phyloP scores from a whole-genome alignment of 768 basidiomycete species.

The Tulasnella sp. region DNA sequence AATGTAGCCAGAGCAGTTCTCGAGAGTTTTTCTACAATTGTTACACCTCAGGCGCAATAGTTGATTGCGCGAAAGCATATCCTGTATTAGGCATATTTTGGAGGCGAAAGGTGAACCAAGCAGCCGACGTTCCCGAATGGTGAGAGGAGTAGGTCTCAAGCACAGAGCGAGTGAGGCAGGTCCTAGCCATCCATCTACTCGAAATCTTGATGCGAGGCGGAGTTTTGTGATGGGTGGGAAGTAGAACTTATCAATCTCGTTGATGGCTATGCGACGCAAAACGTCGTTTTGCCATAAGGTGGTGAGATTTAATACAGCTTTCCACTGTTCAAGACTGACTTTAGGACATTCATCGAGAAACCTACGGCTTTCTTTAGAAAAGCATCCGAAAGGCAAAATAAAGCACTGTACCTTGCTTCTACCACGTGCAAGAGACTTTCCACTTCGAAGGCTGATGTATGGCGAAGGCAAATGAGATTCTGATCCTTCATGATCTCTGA shows the following conservation, averaged over 20 bases:
- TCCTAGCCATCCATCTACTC: conserved; percentile 1
- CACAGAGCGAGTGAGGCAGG: not conserved
- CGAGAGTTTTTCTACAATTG: not conserved
- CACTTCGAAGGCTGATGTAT: no score
- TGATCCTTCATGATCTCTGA: no score
- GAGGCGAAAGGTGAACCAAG: not conserved
- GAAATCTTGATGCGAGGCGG: not conserved
- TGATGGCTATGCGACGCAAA: not conserved
- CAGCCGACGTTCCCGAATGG: not conserved
- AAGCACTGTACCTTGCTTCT: no score
- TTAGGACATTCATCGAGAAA: not conserved
- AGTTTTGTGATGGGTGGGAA: not conserved
- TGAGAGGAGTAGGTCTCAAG: not conserved
- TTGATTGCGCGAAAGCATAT: not conserved
- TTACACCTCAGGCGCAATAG: not conserved
- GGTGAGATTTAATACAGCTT: not conserved
- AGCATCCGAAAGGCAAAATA: no score
- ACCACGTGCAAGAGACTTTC: no score
- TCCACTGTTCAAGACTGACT: not conserved
- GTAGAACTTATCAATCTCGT: not conserved
- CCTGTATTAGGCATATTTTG: not conserved
- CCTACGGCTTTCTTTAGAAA: no score
- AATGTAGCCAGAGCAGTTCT: not conserved
- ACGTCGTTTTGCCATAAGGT: not conserved
- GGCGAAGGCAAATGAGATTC: no score